Evolutionary conservation across 2,329 filamentous ascomycete species (phyloP).

Genomic region (Stachybotrys chlorohalonatus): DNA sequence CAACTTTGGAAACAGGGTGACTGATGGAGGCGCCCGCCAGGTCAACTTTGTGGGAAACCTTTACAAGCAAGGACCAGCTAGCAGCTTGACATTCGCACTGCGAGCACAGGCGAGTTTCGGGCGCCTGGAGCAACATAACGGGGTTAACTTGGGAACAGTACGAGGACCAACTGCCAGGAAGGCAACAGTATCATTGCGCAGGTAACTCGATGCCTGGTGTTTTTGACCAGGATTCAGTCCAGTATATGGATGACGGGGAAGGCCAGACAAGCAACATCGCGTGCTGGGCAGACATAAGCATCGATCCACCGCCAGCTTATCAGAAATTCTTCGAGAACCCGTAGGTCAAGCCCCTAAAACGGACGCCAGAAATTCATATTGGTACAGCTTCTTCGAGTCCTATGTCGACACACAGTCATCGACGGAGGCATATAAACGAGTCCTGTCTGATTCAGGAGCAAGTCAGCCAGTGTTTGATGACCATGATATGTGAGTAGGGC

Average conservation of each 20-base stretch:
- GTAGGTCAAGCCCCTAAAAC: conserved; percentile 1
- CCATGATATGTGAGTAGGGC: conserved; percentile 13
- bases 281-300: conserved; percentile 19
- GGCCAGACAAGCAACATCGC: conserved; percentile 12
- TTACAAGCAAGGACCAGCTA: conserved; percentile 22
- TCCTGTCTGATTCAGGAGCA: conserved; percentile 21
- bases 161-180: conserved; percentile 20
- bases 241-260: conserved; percentile 15
- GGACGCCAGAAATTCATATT: neutral
- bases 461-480: conserved; percentile 19
- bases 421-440: conserved; percentile 23
- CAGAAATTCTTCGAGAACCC: conserved; percentile 17
- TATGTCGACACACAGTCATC: conserved; percentile 18
- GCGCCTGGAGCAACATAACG: neutral
- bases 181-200: conserved; percentile 21
- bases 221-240: conserved; percentile 16
- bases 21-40: conserved; percentile 21
- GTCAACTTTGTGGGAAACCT: conserved; percentile 23
- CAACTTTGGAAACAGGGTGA: conserved; percentile 22
- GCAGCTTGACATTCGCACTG: conserved; percentile 13
- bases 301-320: conserved; percentile 15
- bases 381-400: conserved; percentile 16
- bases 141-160: conserved; percentile 5
- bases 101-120: conserved; percentile 1
- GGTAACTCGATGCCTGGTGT: conserved; percentile 21